Evolutionary conservation across 2,329 filamentous ascomycete species (phyloP).

Genomic region (Trichoderma breve): DNA sequence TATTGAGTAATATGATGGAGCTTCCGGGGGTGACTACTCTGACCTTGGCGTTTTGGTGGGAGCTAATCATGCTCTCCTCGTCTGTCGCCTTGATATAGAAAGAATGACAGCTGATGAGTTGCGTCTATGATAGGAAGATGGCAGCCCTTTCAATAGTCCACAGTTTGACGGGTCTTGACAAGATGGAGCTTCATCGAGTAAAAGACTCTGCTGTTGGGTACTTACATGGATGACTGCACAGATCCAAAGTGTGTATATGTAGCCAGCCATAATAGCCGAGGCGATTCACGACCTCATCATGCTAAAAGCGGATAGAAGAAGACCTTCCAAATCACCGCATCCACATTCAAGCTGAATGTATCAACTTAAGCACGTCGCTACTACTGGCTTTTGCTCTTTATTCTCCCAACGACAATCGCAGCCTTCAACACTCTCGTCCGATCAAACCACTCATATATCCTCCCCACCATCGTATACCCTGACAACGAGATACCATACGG

Average conservation of each 20-base stretch:
- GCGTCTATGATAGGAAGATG: background rate
- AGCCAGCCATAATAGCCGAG: background rate
- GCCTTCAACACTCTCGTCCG: constrained; percentile 35
- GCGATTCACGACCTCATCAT: background rate
- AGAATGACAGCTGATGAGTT: background rate
- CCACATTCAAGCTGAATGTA: background rate
- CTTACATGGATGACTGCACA: background rate
- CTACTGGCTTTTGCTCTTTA: constrained; percentile 2
- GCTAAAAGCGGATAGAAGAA: background rate
- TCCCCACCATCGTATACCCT: constrained; percentile 37
- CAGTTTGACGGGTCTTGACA: background rate
- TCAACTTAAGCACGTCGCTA: background rate
- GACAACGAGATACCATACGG: constrained; percentile 38
- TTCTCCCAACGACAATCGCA: constrained; percentile 35
- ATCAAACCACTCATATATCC: constrained; percentile 41
- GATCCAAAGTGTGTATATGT: background rate
- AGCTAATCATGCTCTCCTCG: background rate
- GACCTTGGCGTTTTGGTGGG: background rate
- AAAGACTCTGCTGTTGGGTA: background rate
- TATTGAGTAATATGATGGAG: background rate
- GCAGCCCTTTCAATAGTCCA: background rate
- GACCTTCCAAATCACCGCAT: background rate
- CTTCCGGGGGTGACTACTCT: background rate
- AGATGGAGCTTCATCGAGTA: background rate
- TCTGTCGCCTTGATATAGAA: background rate